These are phyloP conservation scores for Phytophthora pseudosyringae DNA, from an alignment of 352 stramenopile genomes.

Conservation along the genomic window DNA sequence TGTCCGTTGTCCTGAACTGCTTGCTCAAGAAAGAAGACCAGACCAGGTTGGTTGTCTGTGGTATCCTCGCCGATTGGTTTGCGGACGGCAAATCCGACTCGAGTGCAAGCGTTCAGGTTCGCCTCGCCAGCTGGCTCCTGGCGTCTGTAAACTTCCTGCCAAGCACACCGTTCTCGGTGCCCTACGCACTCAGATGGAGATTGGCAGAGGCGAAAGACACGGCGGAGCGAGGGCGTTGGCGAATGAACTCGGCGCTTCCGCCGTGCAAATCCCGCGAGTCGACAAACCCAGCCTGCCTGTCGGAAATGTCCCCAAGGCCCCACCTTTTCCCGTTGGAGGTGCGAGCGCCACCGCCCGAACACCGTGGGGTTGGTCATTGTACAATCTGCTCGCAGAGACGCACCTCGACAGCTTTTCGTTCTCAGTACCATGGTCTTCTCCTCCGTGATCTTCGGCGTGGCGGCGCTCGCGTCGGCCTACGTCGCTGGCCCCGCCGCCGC, in stretches of 20 bases:
- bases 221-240: constrained; percentile 12
- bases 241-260: constrained; percentile 11
- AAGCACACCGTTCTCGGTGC: too few species aligned
- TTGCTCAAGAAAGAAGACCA: too few species aligned
- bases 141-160: too few species aligned
- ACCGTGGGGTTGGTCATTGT: constrained; percentile 17
- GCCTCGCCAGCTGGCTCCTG: too few species aligned
- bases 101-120: constrained; percentile 5
- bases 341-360: constrained; percentile 9
- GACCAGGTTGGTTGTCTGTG: not conserved
- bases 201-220: constrained; percentile 18
- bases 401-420: constrained; percentile 7
- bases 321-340: constrained; percentile 24
- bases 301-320: constrained; percentile 16
- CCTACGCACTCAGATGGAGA: constrained; percentile 32
- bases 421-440: constrained; percentile 31
- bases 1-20: too few species aligned
- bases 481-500: constrained; percentile 17
- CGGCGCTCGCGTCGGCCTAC: constrained; percentile 33
- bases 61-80: constrained; percentile 8
- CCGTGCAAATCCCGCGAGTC: constrained; percentile 23
- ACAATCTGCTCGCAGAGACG: constrained; percentile 27
- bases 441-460: constrained; percentile 35
- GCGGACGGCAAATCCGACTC: constrained; percentile 21
- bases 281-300: constrained; percentile 30